These are phyloP conservation scores for Xylaria bambusicola DNA, from an alignment of 495 filamentous ascomycete genomes.

Conservation along the genomic window DNA sequence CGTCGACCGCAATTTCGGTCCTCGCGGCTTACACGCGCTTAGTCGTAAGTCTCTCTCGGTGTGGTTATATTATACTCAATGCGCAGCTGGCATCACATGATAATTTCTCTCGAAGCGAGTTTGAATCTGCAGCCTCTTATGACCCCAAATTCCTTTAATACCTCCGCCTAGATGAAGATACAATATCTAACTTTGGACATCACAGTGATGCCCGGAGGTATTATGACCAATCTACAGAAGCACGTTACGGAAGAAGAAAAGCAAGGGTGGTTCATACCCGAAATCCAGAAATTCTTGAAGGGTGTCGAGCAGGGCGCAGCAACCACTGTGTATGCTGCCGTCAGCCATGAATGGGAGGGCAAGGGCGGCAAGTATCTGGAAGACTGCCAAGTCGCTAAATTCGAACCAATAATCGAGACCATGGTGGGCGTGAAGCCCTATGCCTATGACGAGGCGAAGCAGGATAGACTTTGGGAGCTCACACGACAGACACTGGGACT, in stretches of 20 bases:
- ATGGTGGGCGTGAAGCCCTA: conserved; percentile 1
- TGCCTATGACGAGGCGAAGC: conserved; percentile 20
- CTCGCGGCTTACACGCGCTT: conserved; percentile 39
- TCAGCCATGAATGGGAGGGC: conserved; percentile 36
- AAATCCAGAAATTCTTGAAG: conserved; percentile 32
- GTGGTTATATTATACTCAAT: background rate
- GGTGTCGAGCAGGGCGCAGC: conserved; percentile 48
- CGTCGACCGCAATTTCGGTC: conserved; percentile 43
- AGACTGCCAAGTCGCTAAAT: conserved; percentile 27
- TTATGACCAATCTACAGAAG: conserved; percentile 21
- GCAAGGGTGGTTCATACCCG: conserved; percentile 11
- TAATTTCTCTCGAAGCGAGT: too few relatives aligned
- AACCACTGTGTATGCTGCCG: conserved; percentile 47
- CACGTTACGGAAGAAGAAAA: conserved; percentile 32
- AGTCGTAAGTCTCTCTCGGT: conserved; percentile 12
- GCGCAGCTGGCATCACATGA: too few relatives aligned
- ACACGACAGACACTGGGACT: conserved; percentile 15
- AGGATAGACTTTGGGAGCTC: conserved; percentile 19
- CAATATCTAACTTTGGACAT: background rate
- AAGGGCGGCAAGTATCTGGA: conserved; percentile 46
- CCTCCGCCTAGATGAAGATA: too few relatives aligned
- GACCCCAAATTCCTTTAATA: background rate
- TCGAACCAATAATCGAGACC: background rate
- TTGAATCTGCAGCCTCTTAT: too few relatives aligned
- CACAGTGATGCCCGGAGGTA: conserved; percentile 42